These are phyloP conservation scores for Paramecium pentaurelia DNA, from an alignment of 73 alveolate species.

Conservation along the genomic window DNA sequence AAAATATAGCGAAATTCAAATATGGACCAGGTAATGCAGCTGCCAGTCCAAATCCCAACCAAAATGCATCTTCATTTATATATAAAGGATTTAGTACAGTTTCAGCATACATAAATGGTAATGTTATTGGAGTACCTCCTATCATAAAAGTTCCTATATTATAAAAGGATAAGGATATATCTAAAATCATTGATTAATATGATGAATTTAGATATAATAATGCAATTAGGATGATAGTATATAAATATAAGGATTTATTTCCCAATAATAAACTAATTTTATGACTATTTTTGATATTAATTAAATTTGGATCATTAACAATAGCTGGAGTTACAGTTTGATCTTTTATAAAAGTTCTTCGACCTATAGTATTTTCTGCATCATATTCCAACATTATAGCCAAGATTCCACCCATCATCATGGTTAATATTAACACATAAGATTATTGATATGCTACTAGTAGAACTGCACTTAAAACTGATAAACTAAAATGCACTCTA, in stretches of 20 bases:
- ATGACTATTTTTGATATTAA: neutral
- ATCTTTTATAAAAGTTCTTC: neutral
- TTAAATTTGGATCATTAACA: neutral
- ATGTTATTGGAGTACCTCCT: conserved; percentile 22
- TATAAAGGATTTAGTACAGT: neutral
- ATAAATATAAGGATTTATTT: neutral
- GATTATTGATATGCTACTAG: neutral
- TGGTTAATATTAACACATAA: neutral
- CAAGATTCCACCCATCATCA: conserved; percentile 27
- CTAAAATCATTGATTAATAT: neutral
- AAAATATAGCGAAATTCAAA: conserved; percentile 25
- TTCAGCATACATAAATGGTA: conserved; percentile 37
- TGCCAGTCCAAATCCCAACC: conserved; percentile 28
- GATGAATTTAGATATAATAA: neutral
- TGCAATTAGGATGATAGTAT: neutral
- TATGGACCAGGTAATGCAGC: conserved; percentile 43
- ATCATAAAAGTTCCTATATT: conserved; percentile 34
- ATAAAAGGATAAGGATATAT: neutral
- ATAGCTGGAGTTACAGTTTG: neutral
- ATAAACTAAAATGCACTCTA: neutral
- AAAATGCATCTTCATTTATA: conserved; percentile 19
- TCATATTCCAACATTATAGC: conserved; percentile 9
- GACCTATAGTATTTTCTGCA: conserved; percentile 16
- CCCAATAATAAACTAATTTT: neutral
- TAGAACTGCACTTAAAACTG: neutral